Evolutionary conservation across 208 protist species (phyloP).

Genomic region (Vickermania ingenoplastis): DNA sequence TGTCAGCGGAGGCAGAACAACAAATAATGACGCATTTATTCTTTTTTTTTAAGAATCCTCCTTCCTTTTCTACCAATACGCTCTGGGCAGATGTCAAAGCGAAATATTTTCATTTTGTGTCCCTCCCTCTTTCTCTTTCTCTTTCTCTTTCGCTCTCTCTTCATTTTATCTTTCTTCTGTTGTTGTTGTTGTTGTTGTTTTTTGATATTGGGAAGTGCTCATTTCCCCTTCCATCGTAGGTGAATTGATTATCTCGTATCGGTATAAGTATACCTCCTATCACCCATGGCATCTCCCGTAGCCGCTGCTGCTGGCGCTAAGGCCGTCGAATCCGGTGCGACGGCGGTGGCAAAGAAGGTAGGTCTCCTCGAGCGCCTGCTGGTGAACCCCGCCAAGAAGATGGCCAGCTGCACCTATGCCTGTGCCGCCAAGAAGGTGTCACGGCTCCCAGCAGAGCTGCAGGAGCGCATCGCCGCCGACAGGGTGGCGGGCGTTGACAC

Average conservation of each 20-base stretch:
- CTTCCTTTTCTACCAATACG: too few species aligned
- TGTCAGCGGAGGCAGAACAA: too few species aligned
- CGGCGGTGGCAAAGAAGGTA: slow-evolving; percentile 3
- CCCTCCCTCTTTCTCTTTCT: too few species aligned
- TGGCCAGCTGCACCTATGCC: slow-evolving; percentile 41
- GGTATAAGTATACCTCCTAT: neutral
- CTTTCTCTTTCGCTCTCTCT: too few species aligned
- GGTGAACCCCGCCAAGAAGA: slow-evolving; percentile 44
- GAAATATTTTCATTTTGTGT: too few species aligned
- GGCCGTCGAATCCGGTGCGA: slow-evolving; percentile 4
- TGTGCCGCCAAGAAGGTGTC: slow-evolving; percentile 37
- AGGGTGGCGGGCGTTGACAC: slow-evolving; percentile 56
- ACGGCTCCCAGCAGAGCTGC: slow-evolving; percentile 27
- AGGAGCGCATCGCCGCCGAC: slow-evolving; percentile 13
- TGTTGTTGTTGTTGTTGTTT: too few species aligned
- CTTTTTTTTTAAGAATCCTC: too few species aligned
- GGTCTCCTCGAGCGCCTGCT: slow-evolving; percentile 32
- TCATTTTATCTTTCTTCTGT: too few species aligned
- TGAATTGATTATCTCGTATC: neutral
- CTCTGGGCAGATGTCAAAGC: too few species aligned
- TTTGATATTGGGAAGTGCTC: too few species aligned
- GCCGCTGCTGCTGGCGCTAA: neutral
- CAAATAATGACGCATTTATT: too few species aligned
- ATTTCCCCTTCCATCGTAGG: too few species aligned
- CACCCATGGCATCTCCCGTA: neutral